Base-by-base conservation (phyloP, 306 rosid genomes). In the Medicago arabica region DNA sequence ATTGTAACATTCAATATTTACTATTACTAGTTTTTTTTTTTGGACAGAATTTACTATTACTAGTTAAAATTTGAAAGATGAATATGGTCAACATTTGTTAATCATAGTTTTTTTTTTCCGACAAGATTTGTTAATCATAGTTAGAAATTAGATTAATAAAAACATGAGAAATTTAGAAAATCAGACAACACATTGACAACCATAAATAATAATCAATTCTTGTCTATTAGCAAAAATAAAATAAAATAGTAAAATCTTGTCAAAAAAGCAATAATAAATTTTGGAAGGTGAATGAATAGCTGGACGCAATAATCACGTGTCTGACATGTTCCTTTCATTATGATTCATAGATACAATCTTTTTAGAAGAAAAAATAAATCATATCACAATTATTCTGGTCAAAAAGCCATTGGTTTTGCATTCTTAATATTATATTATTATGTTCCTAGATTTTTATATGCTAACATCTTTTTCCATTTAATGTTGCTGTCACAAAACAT, bases 251-350 rank as follows among this genome's bases (percentile, higher is more conserved):
- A 23, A 23, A 23, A 28, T 28, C 31, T 28, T 23, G 3, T 10
- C 6, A 23, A 8, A 62, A 4, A 12, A 10, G 3, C 2, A 12
- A 21, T 25, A 67, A 43, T 6, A 36, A 70, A 70, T 16, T 50
- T 8, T 23, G 74, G 4, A 3, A 21, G 16, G 34, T 50, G 10
- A 4, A 19, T 43, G 10, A 4, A 19, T 43, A 25, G 11, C 19
- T 66, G 14, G 72, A 53, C 16, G 2, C 51, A 71, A 6, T 17
- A 71, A 71, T 17, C 75, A 71, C 75, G 75, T 71, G 75, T 18
- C 2, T 14, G 64, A 53, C 75, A 54, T 36, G 31, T 71, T 36
- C 64, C 64, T 71, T 7, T 71, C 75, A 53, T 13, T 8, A 0
- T 70, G 19, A 11, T 36, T 71, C 34, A 43, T 23, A 8, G 58